Evolutionary conservation across 352 stramenopile genomes (phyloP).

Genomic region (Globisporangium emineosum): DNA sequence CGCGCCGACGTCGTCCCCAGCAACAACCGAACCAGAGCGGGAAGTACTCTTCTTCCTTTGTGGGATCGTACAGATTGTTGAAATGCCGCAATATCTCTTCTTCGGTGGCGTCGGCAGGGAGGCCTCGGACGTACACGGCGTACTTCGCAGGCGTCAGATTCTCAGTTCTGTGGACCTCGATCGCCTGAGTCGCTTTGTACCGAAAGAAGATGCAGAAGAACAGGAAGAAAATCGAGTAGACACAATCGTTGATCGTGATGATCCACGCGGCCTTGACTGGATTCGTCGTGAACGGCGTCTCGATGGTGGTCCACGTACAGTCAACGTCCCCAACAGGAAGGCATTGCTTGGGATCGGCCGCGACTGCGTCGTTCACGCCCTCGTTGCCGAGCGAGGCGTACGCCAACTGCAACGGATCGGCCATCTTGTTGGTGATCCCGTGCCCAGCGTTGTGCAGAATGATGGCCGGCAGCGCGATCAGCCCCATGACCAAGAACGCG

Average conservation of each 20-base stretch:
- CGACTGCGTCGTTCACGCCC: constrained; percentile 61
- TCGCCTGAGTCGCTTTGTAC: constrained; percentile 34
- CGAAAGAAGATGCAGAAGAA: constrained; percentile 60
- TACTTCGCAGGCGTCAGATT: constrained; percentile 85
- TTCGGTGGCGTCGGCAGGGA: constrained; percentile 62
- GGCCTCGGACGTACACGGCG: constrained; percentile 65
- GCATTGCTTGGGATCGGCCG: constrained; percentile 38
- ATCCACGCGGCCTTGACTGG: constrained; percentile 68
- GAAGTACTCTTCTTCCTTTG: constrained; percentile 54
- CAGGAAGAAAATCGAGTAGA: constrained; percentile 69
- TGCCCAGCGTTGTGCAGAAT: constrained; percentile 61
- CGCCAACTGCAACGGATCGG: constrained; percentile 67
- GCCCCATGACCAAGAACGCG: constrained; percentile 70
- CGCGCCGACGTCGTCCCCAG: constrained; percentile 46
- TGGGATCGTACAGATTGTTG: constrained; percentile 67
- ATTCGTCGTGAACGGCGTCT: constrained; percentile 64
- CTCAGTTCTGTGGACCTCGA: constrained; percentile 66
- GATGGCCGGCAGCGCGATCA: constrained; percentile 61
- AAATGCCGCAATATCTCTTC: constrained; percentile 78
- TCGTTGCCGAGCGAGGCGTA: constrained; percentile 79
- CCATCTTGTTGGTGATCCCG: constrained; percentile 59
- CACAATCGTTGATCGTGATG: constrained; percentile 54
- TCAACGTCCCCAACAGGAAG: constrained; percentile 53
- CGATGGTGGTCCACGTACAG: constrained; percentile 60
- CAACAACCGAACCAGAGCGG: constrained; percentile 64